phyloP scores from a whole-genome alignment of 1,284 basidiomycete species.

The Amylostereum chailletii region DNA sequence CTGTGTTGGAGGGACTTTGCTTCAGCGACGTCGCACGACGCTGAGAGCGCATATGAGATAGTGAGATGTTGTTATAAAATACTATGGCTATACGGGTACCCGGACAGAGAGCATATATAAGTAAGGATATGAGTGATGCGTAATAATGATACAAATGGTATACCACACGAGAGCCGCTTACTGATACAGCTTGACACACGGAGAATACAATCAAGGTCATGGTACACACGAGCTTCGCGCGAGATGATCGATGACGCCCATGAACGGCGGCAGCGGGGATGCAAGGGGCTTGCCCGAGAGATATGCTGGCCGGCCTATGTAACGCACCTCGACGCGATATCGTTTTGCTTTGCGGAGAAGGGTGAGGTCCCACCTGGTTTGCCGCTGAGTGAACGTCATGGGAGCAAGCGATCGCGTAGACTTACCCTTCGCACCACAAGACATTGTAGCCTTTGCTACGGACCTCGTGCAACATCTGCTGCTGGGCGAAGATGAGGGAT shows the following conservation, averaged over 20 bases:
- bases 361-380: conserved; percentile 57
- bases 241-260: conserved; percentile 40
- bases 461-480: conserved; percentile 51
- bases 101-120: too few relatives aligned
- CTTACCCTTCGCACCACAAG: conserved; percentile 60
- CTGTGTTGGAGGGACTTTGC: too few relatives aligned
- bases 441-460: conserved; percentile 51
- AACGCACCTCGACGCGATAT: conserved; percentile 59
- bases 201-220: background rate
- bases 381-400: conserved; percentile 7
- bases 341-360: conserved; percentile 51
- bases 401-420: conserved; percentile 8
- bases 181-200: background rate
- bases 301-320: conserved; percentile 57
- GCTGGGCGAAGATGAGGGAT: conserved; percentile 53
- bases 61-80: too few relatives aligned
- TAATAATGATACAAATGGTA: too few relatives aligned
- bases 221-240: conserved; percentile 3
- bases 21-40: too few relatives aligned
- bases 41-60: too few relatives aligned
- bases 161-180: too few relatives aligned
- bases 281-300: conserved; percentile 35
- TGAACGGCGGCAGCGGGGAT: conserved; percentile 51
- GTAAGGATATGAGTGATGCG: too few relatives aligned
- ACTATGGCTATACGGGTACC: too few relatives aligned